Evolutionary conservation across 1,284 basidiomycete genomes (phyloP).

Genomic region (Lentinula novae-zelandiae): DNA sequence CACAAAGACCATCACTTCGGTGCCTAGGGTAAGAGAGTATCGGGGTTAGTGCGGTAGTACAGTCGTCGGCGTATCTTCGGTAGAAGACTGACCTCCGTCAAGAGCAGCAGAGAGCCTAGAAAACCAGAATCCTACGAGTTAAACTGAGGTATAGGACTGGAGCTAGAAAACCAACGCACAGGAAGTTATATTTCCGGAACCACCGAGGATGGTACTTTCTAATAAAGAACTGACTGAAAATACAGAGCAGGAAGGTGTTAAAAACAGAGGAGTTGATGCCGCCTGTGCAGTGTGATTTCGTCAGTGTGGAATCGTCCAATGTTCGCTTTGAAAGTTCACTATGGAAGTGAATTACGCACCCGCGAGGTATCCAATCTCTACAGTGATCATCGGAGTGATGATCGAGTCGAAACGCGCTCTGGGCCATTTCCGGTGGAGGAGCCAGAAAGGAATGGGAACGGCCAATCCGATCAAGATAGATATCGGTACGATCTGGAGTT

Average conservation of each 20-base stretch:
- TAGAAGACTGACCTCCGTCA: slow-evolving; percentile 45
- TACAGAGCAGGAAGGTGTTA: slow-evolving; percentile 45
- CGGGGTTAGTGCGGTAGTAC: neutral
- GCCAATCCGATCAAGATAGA: slow-evolving; percentile 49
- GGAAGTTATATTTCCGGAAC: slow-evolving; percentile 61
- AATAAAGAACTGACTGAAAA: slow-evolving; percentile 32
- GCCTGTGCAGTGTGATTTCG: slow-evolving; percentile 15
- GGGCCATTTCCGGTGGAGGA: slow-evolving; percentile 45
- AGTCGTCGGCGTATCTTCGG: neutral
- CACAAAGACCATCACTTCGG: slow-evolving; percentile 50
- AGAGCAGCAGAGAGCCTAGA: slow-evolving; percentile 41
- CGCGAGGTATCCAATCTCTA: slow-evolving; percentile 20
- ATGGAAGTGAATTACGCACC: neutral
- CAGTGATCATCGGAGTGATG: slow-evolving; percentile 45
- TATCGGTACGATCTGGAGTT: slow-evolving; percentile 42
- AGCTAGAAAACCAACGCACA: slow-evolving; percentile 17
- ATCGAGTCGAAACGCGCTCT: slow-evolving; percentile 42
- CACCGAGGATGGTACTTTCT: slow-evolving; percentile 36
- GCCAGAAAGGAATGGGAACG: slow-evolving; percentile 52
- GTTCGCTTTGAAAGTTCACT: neutral
- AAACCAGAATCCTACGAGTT: neutral
- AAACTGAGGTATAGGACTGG: neutral
- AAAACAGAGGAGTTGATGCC: slow-evolving; percentile 55
- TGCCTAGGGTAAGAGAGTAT: neutral
- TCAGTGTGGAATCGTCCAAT: no score